phyloP scores from a whole-genome alignment of 306 rosid genomes.

The Psophocarpus tetragonolobus region DNA sequence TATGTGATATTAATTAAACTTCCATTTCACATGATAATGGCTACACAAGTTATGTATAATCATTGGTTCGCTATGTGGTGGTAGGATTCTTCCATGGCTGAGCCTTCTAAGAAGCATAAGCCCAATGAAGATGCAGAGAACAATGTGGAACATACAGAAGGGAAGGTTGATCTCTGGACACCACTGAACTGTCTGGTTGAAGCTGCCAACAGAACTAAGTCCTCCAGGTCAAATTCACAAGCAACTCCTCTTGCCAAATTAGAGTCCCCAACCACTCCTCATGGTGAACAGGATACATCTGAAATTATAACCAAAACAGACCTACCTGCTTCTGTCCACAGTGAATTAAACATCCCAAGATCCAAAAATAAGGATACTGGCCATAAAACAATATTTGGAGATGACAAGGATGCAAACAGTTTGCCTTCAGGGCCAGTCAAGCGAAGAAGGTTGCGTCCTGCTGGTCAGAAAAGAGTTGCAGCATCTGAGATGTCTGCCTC shows the following conservation, averaged over 20 bases:
- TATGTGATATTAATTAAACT: slow-evolving; percentile 9
- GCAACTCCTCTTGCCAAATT: slow-evolving; percentile 55
- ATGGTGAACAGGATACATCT: slow-evolving; percentile 44
- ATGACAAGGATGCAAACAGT: slow-evolving; percentile 51
- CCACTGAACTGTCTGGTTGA: slow-evolving; percentile 98
- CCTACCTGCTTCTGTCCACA: slow-evolving; percentile 41
- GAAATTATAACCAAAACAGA: slow-evolving; percentile 54
- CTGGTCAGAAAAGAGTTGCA: slow-evolving; percentile 60
- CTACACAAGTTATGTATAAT: neutral
- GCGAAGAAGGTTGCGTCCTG: slow-evolving; percentile 62
- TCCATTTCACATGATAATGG: neutral
- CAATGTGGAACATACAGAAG: slow-evolving; percentile 57
- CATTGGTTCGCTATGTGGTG: slow-evolving; percentile 27
- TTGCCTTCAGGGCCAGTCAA: slow-evolving; percentile 61
- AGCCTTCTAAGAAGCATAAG: slow-evolving; percentile 61
- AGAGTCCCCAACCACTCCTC: slow-evolving; percentile 53
- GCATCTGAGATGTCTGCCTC: slow-evolving; percentile 58
- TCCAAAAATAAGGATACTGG: slow-evolving; percentile 69
- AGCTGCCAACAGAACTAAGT: slow-evolving; percentile 95
- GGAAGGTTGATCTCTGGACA: slow-evolving; percentile 94
- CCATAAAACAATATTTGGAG: slow-evolving; percentile 53
- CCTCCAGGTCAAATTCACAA: slow-evolving; percentile 68
- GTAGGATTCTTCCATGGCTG: slow-evolving; percentile 64
- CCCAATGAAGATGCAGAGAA: slow-evolving; percentile 43
- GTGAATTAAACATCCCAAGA: slow-evolving; percentile 48